Percentiles rank a stretch among this genome's conserved stretches.
Evolutionary conservation across 148 eudicot species (phyloP).

Genomic region (Amaranthus hypochondriacus): DNA sequence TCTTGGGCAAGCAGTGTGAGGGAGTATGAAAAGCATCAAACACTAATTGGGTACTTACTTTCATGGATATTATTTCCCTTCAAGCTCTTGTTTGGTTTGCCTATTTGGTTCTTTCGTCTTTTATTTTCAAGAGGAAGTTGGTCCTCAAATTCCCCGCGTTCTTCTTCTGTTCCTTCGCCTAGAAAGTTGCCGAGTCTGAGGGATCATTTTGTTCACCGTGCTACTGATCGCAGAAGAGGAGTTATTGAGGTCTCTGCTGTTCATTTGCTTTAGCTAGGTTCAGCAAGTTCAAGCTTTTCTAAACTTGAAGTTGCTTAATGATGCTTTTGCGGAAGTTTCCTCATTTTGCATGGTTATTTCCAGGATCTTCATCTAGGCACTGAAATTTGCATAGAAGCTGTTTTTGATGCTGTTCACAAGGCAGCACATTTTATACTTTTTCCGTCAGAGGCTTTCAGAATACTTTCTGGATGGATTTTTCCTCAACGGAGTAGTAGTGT

Average conservation of each 20-base stretch:
- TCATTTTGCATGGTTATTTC: background rate
- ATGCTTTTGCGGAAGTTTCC: background rate
- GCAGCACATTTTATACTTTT: slow-evolving; percentile 71
- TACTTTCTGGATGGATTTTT: slow-evolving; percentile 47
- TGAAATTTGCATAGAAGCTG: slow-evolving; percentile 77
- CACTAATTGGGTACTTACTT: slow-evolving; percentile 39
- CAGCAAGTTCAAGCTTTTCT: slow-evolving; percentile 2
- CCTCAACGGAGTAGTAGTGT: slow-evolving; percentile 21
- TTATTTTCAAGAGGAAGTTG: slow-evolving; percentile 33
- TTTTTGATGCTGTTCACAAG: slow-evolving; percentile 76
- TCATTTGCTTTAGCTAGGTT: background rate
- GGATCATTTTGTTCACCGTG: slow-evolving; percentile 69
- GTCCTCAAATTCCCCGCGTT: slow-evolving; percentile 24
- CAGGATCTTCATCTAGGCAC: slow-evolving; percentile 89
- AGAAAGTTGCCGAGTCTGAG: slow-evolving; percentile 48
- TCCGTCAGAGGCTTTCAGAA: slow-evolving; percentile 52
- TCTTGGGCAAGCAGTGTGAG: slow-evolving; percentile 52
- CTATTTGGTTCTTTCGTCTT: slow-evolving; percentile 41
- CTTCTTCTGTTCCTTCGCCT: slow-evolving; percentile 31
- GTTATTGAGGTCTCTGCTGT: slow-evolving; percentile 68
- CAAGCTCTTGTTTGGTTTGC: slow-evolving; percentile 52
- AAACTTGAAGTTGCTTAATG: background rate
- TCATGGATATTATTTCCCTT: slow-evolving; percentile 68
- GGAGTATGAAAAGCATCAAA: slow-evolving; percentile 50
- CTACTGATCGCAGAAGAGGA: slow-evolving; percentile 95